Conservation (phyloP, 148 eudicot genomes). For the Chenopodium quinoa region DNA sequence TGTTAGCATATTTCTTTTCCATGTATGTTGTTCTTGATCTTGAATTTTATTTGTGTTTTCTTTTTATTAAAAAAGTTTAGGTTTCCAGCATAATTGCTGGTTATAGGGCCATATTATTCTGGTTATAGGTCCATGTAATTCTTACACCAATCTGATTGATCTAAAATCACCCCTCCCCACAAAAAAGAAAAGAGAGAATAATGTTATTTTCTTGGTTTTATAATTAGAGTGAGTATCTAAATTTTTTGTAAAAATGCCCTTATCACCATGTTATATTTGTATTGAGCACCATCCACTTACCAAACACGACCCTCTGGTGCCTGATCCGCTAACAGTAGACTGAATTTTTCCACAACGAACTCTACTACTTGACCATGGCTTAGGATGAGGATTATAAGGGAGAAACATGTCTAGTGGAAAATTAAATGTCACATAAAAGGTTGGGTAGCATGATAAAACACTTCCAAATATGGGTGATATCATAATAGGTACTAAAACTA, state of each 20-base stretch:
- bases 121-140: slow-evolving; percentile 25
- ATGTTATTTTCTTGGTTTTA: not conserved
- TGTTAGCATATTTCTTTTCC: not conserved
- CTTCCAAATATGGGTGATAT: not conserved
- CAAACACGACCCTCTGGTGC: not conserved
- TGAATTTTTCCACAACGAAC: no score
- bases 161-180: slow-evolving; percentile 2
- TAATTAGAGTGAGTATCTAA: not conserved
- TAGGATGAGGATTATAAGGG: no score
- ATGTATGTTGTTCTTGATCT: slow-evolving; percentile 10
- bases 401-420: no score
- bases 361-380: no score
- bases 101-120: slow-evolving; percentile 13
- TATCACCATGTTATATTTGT: not conserved
- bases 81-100: slow-evolving; percentile 14
- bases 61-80: slow-evolving; percentile 14
- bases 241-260: not conserved
- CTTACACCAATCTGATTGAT: slow-evolving; percentile 20
- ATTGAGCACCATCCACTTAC: not conserved
- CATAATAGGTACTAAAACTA: not conserved
- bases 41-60: not conserved
- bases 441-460: not conserved
- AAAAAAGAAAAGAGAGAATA: not conserved
- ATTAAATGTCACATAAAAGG: not conserved
- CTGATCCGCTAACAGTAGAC: not conserved